A percentile compares a stretch with the other conserved stretches of the same genome.
Evolutionary conservation across 139 green algal species (phyloP).

Genomic region (Deuterostichococcus epilithicus): DNA sequence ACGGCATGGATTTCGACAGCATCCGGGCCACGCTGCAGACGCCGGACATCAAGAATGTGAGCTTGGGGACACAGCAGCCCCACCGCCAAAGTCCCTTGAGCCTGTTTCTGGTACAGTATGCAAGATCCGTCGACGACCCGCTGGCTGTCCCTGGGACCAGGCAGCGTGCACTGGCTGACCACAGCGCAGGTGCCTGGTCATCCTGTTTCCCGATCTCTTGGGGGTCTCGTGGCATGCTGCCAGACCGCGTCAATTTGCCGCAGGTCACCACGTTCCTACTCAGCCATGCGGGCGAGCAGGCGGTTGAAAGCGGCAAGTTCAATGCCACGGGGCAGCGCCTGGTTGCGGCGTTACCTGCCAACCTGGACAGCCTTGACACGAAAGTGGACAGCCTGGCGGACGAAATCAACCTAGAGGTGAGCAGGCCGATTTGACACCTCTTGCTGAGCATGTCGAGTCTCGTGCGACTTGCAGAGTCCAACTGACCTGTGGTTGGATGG

Average conservation of each 20-base stretch:
- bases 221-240: too few species aligned
- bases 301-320: neutral
- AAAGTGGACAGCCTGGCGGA: neutral
- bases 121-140: too few species aligned
- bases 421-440: too few species aligned
- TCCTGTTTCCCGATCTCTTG: too few species aligned
- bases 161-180: too few species aligned
- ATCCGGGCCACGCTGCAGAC: neutral
- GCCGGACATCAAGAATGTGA: neutral
- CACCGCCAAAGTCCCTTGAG: too few species aligned
- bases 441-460: too few species aligned
- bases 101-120: too few species aligned
- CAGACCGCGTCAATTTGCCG: neutral
- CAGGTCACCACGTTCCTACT: neutral
- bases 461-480: too few species aligned
- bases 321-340: neutral
- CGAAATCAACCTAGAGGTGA: neutral
- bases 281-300: neutral
- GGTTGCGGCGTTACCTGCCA: neutral
- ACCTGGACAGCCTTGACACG: neutral
- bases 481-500: too few species aligned
- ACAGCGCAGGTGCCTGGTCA: too few species aligned
- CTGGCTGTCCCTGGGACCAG: too few species aligned
- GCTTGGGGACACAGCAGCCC: neutral
- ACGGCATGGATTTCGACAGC: neutral